Base-by-base conservation (phyloP, 2,329 filamentous ascomycete species). In the Hymenoscyphus scutula region DNA sequence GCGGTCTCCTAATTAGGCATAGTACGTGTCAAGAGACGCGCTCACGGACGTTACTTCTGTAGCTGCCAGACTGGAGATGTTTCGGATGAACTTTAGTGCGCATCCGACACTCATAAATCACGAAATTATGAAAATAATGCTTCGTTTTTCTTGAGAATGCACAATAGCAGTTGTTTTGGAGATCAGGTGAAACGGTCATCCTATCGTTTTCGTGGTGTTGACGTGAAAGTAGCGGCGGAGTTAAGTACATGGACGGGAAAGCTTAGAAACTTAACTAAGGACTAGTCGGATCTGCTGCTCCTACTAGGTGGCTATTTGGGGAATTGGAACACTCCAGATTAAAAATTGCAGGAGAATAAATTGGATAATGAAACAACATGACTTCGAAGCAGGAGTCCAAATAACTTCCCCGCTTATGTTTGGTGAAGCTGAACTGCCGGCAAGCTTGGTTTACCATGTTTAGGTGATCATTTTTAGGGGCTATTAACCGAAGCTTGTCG, bases 51-150 rank as follows among this genome's bases (percentile, higher is more conserved):
- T 48, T 19, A 3, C 1, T 48, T 48, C 13, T n/a, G 41, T 48
- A 2, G 41, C n/a, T n/a, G n/a, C n/a, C 41, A 23, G 41, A 48
- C 41, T 48, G n/a, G 19, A 11, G 41, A 48, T 48, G 41, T 48
- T 23, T 48, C 41, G 41, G 41, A 48, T 48, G 41, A 48, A 48
- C n/a, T 48, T 48, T 48, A 48, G 41, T 25, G 41, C 19, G 15
- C n/a, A 4, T 7, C 19, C 23, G 41, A 8, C 8, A 25, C 6
- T 23, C n/a, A 23, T 48, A 23, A 23, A 48, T 48, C 41, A 48
- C 23, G 41, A 19, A 45, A 19, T 45, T 19, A n/a, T n/a, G n/a
- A n/a, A n/a, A n/a, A n/a, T n/a, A n/a, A n/a, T n/a, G n/a, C n/a
- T n/a, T n/a, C n/a, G n/a, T n/a, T n/a, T 48, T 5, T 17, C n/a